Conservation (phyloP, 2,329 filamentous ascomycete genomes). For the Xylariomycetidae sp. region DNA sequence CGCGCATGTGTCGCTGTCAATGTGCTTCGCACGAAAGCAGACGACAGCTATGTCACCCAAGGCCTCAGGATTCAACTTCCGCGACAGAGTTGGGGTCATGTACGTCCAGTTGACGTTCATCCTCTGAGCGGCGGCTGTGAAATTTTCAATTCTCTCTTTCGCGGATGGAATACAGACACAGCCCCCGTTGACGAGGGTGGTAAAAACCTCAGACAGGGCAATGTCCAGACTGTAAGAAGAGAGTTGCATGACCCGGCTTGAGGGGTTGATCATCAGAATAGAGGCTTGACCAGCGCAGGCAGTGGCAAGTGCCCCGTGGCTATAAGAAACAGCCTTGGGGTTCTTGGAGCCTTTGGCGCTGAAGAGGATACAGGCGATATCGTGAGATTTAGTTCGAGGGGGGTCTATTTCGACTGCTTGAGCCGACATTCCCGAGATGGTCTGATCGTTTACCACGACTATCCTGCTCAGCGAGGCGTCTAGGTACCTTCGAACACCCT, state of each 20-base stretch:
- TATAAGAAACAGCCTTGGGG: conserved; percentile 58
- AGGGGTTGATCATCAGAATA: conserved; percentile 42
- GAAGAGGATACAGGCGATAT: conserved; percentile 58
- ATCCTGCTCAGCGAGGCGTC: conserved; percentile 35
- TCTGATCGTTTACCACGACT: conserved; percentile 37
- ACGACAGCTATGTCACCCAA: conserved; percentile 25
- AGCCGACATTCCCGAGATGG: conserved; percentile 32
- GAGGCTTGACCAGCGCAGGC: conserved; percentile 46
- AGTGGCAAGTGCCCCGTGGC: conserved; percentile 54
- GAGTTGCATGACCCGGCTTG: conserved; percentile 55
- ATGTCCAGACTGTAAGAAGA: conserved; percentile 54
- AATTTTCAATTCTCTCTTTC: conserved; percentile 36
- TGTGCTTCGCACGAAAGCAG: conserved; percentile 39
- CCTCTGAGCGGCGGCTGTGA: conserved; percentile 36
- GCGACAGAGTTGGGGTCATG: conserved; percentile 47
- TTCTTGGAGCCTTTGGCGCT: conserved; percentile 52
- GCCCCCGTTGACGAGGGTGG: conserved; percentile 44
- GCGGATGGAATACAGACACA: conserved; percentile 46
- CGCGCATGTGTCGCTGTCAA: conserved; percentile 44
- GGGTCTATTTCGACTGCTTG: conserved; percentile 23
- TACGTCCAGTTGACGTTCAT: conserved; percentile 40
- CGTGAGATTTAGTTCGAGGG: conserved; percentile 34
- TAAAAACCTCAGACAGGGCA: conserved; percentile 49
- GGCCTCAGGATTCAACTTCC: conserved; percentile 23
- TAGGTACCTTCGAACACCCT: conserved; percentile 35